These are phyloP conservation scores for Globisporangium okanoganense DNA, from an alignment of 352 stramenopile species.

Conservation along the genomic window DNA sequence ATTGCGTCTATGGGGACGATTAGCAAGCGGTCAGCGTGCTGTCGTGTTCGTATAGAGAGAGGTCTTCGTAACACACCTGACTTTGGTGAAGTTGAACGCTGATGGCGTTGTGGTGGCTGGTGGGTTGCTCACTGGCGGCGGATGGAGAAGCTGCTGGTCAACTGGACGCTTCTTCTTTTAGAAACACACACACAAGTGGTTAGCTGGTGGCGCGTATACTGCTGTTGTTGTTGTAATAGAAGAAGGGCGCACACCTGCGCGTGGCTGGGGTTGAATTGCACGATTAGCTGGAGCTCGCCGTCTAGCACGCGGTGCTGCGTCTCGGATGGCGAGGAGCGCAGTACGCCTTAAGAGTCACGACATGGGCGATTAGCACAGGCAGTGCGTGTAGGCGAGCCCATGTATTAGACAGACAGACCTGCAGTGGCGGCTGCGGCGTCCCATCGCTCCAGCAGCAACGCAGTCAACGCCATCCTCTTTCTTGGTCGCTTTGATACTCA, in stretches of 20 bases:
- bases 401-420: constrained; percentile 1
- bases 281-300: constrained; percentile 28
- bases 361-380: not conserved
- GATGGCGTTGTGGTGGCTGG: not conserved
- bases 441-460: constrained; percentile 21
- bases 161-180: constrained; percentile 40
- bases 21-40: not conserved
- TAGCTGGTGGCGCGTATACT: not conserved
- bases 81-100: constrained; percentile 64
- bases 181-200: not conserved
- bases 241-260: constrained; percentile 19
- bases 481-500: too few species aligned
- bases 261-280: constrained; percentile 45
- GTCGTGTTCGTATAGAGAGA: not conserved
- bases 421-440: constrained; percentile 16
- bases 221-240: not conserved
- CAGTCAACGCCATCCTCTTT: not conserved
- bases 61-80: constrained; percentile 28
- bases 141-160: constrained; percentile 24
- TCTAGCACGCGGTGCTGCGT: constrained; percentile 29
- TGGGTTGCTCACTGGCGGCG: not conserved
- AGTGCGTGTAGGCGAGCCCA: too few species aligned
- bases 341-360: constrained; percentile 18
- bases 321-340: constrained; percentile 34
- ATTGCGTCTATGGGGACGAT: constrained; percentile 17